These are phyloP conservation scores for Eucalyptus cloeziana DNA, from an alignment of 345 rosid genomes.

Conservation along the genomic window DNA sequence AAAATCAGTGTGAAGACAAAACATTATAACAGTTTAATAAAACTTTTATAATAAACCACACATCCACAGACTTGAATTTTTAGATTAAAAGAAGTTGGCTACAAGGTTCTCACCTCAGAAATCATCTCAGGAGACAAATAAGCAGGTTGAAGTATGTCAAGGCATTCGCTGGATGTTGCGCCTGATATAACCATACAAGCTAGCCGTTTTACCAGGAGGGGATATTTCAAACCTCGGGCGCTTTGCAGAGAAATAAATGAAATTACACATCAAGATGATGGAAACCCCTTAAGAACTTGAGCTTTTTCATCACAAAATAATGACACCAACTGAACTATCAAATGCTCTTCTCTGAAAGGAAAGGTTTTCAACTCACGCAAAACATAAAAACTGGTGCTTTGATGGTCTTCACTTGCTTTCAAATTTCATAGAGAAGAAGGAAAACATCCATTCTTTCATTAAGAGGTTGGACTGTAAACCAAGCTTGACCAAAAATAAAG, in stretches of 20 bases:
- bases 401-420: not conserved
- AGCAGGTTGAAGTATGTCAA: constrained; percentile 70
- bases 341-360: not conserved
- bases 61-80: not conserved
- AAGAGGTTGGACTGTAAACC: not conserved
- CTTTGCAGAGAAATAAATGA: constrained; percentile 17
- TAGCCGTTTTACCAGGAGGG: constrained; percentile 71
- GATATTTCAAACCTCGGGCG: constrained; percentile 66
- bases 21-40: not conserved
- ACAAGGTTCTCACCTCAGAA: constrained; percentile 28
- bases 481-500: not conserved
- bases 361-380: not conserved
- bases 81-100: not conserved
- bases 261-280: not conserved
- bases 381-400: not conserved
- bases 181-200: constrained; percentile 73
- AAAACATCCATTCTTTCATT: not conserved
- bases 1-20: not conserved
- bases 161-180: constrained; percentile 26
- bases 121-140: constrained; percentile 37
- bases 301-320: not conserved
- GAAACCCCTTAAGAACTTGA: not conserved
- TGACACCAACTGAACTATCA: not conserved
- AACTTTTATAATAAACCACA: not conserved
- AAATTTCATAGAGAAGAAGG: not conserved